These are phyloP conservation scores for Elaeagnus macrophylla DNA, from an alignment of 306 rosid species.

Conservation along the genomic window DNA sequence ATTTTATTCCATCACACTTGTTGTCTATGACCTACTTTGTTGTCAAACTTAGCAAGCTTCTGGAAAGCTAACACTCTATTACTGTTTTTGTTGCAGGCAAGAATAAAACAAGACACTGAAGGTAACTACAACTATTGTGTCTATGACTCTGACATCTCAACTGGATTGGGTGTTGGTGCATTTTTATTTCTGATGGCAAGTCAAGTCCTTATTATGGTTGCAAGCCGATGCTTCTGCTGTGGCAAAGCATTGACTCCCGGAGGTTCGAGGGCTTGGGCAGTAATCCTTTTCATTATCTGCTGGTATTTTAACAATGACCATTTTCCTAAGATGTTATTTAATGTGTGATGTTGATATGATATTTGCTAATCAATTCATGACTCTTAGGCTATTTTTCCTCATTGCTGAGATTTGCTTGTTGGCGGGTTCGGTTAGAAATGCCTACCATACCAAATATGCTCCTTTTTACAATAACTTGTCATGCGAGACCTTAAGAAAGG, in stretches of 20 bases:
- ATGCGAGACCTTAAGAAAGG: conserved; percentile 72
- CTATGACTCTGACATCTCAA: conserved; percentile 70
- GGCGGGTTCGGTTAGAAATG: conserved; percentile 88
- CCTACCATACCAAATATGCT: conserved; percentile 85
- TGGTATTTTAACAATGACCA: conserved; percentile 39
- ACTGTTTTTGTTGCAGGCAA: conserved; percentile 46
- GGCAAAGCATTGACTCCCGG: conserved; percentile 84
- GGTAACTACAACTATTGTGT: conserved; percentile 47
- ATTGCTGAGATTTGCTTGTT: conserved; percentile 85
- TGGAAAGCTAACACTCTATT: not conserved
- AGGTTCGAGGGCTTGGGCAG: conserved; percentile 82
- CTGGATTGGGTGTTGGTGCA: conserved; percentile 94
- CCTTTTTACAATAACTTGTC: conserved; percentile 23
- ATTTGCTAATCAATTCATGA: not conserved
- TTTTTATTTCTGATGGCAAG: conserved; percentile 70
- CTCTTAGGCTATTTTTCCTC: conserved; percentile 72
- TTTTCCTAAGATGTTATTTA: not conserved
- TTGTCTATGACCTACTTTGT: not conserved
- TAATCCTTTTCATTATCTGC: conserved; percentile 81
- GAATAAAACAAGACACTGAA: conserved; percentile 30
- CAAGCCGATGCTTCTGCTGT: conserved; percentile 94
- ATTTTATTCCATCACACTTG: too few species aligned
- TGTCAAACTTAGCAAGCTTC: not conserved
- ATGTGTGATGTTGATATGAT: conserved; percentile 5
- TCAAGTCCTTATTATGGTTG: conserved; percentile 70